Percentiles rank a stretch among this genome's conserved stretches.
Evolutionary conservation across 2,329 filamentous ascomycete species (phyloP).

Genomic region (Pyrenochaeta sp.): DNA sequence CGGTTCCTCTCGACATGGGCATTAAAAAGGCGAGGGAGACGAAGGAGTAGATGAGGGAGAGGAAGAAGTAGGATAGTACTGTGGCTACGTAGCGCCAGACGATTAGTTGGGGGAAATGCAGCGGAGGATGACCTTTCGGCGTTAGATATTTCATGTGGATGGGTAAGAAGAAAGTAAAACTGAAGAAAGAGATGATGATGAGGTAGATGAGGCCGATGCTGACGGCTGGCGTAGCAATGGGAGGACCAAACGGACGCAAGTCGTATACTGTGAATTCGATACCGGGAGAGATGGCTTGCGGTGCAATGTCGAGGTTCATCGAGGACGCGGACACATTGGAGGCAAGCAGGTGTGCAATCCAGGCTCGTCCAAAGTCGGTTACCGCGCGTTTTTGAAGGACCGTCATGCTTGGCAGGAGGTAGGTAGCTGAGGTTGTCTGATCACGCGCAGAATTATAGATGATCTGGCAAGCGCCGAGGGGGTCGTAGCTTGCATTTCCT

Average conservation of each 20-base stretch:
- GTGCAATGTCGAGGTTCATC: slow-evolving; percentile 52
- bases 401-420: slow-evolving; percentile 61
- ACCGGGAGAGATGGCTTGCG: slow-evolving; percentile 63
- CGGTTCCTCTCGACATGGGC: slow-evolving; percentile 60
- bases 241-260: slow-evolving; percentile 65
- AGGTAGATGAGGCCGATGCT: slow-evolving; percentile 71
- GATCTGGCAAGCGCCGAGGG: slow-evolving; percentile 64
- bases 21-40: slow-evolving; percentile 69
- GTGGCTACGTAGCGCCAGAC: slow-evolving; percentile 66
- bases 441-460: slow-evolving; percentile 66
- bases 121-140: slow-evolving; percentile 62
- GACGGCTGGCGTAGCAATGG: slow-evolving; percentile 63
- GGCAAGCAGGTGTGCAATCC: slow-evolving; percentile 43
- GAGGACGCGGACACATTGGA: slow-evolving; percentile 32
- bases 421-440: slow-evolving; percentile 59
- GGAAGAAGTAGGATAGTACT: slow-evolving; percentile 65
- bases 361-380: slow-evolving; percentile 57
- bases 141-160: slow-evolving; percentile 67
- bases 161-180: slow-evolving; percentile 69
- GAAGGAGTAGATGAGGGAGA: slow-evolving; percentile 68
- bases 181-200: slow-evolving; percentile 72
- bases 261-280: slow-evolving; percentile 65
- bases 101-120: slow-evolving; percentile 65
- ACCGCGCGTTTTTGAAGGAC: slow-evolving; percentile 55
- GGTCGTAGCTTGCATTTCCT: slow-evolving; percentile 68